A percentile compares a stretch with the other conserved stretches of the same genome.
Conservation (phyloP, 305 asterid species). For the Solanum aculeatissimum region DNA sequence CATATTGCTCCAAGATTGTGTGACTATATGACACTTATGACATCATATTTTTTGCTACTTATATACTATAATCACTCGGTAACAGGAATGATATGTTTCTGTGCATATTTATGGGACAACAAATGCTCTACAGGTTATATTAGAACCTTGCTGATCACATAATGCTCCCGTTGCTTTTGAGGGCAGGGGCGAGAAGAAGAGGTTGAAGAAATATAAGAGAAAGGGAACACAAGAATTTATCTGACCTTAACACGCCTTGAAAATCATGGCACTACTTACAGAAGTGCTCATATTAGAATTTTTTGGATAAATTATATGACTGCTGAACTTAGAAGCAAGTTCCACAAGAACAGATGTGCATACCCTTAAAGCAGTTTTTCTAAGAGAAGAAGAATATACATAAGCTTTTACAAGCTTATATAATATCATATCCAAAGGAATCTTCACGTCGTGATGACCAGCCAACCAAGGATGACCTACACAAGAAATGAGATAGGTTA, state of each 20-base stretch:
- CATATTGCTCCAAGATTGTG: neutral
- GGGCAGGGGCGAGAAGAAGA: neutral
- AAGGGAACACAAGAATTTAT: neutral
- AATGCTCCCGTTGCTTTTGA: neutral
- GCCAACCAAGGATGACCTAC: slow-evolving; percentile 97
- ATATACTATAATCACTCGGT: neutral
- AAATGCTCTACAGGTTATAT: neutral
- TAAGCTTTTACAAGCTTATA: slow-evolving; percentile 79
- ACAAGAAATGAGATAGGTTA: slow-evolving; percentile 4
- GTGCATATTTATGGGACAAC: neutral
- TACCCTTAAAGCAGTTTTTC: slow-evolving; percentile 88
- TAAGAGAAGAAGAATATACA: slow-evolving; percentile 68
- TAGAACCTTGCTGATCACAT: neutral
- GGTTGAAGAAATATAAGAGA: neutral
- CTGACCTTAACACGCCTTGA: neutral
- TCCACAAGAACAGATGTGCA: neutral
- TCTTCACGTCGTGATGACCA: slow-evolving; percentile 63
- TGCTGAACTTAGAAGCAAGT: neutral
- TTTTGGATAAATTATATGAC: neutral
- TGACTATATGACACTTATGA: neutral
- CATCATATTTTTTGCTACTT: neutral
- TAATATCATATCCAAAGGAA: slow-evolving; percentile 80
- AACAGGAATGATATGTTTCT: neutral
- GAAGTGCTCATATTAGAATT: neutral
- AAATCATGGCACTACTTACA: neutral